Evolutionary conservation across 306 rosid genomes (phyloP), one percentile per base, ranked within the genome.

Genomic region (Ammopiptanthus mongolicus): DNA sequence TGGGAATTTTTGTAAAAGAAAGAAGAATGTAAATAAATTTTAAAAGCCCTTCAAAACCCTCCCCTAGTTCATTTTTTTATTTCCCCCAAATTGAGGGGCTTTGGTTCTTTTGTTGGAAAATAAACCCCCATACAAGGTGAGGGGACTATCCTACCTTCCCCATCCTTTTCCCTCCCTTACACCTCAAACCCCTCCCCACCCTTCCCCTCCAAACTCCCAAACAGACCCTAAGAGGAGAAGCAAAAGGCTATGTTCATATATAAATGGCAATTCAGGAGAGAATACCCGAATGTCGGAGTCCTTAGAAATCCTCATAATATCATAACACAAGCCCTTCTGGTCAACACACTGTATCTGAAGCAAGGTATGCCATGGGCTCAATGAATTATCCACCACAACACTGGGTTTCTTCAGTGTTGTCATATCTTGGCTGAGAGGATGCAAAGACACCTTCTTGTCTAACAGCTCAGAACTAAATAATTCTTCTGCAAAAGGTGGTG

Each of bases 221-320:
- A n/a, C n/a, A n/a, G n/a, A n/a, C n/a, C n/a, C n/a, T n/a, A 56
- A 18, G 31, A 23, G 71, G 58, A 39, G 46, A 74, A 46, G 76
- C 65, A 65, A 28, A 79, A 78, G 56, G 31, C 25, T n/a, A 44
- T 34, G 15, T 74, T 36, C 37, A 8, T 25, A 42, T 33, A 75
- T 15, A 76, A 28, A n/a, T 28, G 50, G 31, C n/a, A 55, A 71
- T 19, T 41, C 53, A 60, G 34, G 56, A 81, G 22, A 65, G 5
- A 66, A 46, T 87, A 92, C 98, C 96, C 74, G 90, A 59, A 92
- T 86, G 69, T 92, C 82, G 66, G 81, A 92, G 82, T 92, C 98
- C 82, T 92, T 92, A 62, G 94, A 87, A 44, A 89, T 88, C 83
- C 98, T 87, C 92, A 92, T 65, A 60, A 93, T 84, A 82, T 93